A percentile compares a stretch with the other conserved stretches of the same genome.
Conservation (phyloP, 257 asterid species). For the Coffea canephora region DNA sequence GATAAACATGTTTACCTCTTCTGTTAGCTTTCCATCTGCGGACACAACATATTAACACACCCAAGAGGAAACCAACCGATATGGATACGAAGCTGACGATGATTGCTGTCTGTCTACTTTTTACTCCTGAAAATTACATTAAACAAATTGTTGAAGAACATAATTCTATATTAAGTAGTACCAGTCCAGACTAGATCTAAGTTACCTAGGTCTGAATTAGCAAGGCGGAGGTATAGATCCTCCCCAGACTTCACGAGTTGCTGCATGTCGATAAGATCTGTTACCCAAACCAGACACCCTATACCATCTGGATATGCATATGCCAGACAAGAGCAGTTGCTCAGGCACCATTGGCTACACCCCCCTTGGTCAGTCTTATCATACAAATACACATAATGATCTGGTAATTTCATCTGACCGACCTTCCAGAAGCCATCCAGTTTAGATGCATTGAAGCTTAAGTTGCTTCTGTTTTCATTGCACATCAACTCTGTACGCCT, state of each 20-base stretch:
- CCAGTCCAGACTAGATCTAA: not conserved
- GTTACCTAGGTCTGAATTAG: slow-evolving; percentile 23
- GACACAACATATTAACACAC: slow-evolving; percentile 7
- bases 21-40: slow-evolving; percentile 1
- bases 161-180: not conserved
- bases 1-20: slow-evolving; percentile 14
- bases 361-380: slow-evolving; percentile 9
- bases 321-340: slow-evolving; percentile 37
- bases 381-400: slow-evolving; percentile 13
- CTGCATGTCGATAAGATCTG: slow-evolving; percentile 25
- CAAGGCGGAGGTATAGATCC: slow-evolving; percentile 31
- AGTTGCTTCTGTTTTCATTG: slow-evolving; percentile 6
- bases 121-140: slow-evolving; percentile 17
- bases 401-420: slow-evolving; percentile 33
- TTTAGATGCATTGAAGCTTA: not conserved
- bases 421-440: slow-evolving; percentile 26
- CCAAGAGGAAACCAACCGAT: slow-evolving; percentile 7
- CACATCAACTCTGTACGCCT: slow-evolving; percentile 26
- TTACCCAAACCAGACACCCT: slow-evolving; percentile 37
- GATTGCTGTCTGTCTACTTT: not conserved
- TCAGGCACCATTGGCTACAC: slow-evolving; percentile 25
- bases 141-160: not conserved
- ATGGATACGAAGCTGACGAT: slow-evolving; percentile 14
- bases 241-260: slow-evolving; percentile 17
- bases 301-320: slow-evolving; percentile 29